Evolutionary conservation across 2,329 filamentous ascomycete genomes (phyloP), one percentile per base, ranked within the genome.

Genomic region (Graphilbum sp.): DNA sequence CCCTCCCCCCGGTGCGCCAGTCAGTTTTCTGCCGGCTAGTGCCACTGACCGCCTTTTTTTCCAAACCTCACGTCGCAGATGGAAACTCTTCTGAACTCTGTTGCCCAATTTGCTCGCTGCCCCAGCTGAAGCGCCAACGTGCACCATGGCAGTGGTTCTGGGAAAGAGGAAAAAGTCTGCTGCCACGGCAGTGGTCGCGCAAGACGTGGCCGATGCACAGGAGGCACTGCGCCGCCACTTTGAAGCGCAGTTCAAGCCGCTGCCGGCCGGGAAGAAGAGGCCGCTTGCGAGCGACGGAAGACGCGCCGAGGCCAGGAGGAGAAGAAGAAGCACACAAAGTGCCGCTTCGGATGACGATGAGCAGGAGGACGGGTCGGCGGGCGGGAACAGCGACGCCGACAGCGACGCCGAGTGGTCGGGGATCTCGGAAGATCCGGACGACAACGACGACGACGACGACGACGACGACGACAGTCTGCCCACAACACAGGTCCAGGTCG

Each of bases 161-260:
- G 63, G 67, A 30, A 72, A 72, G 49, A 62, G 67, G 43, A 71
- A 69, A 47, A 39, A 50, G 52, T 8, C 25, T 35, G 23, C 45
- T 17, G 29, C 17, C 24, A 10, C 51, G 23, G 12, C 49, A 48
- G 25, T 48, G 30, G 32, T 32, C 34, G 42, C 29, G 36, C 39
- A 17, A 33, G 29, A 17, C 30, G 19, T 3, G 30, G 62, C 71
- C 45, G 68, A 76, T 41, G 67, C 80, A 12, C 75, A 83, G 48
- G 83, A 79, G 40, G 69, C 87, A 41, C 83, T 98, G 51, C 75
- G 77, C 41, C 74, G 73, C 48, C 80, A 88, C 53, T 96, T 96
- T 53, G 90, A 95, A 59, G 73, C 83, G 21, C 77, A 81, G 52
- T 96, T 95, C 61, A 72, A 75, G 53, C 85, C 88, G 9, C 56